Evolutionary conservation across 2,329 filamentous ascomycete species (phyloP), one percentile per base, ranked within the genome.

Genomic region (Fusarium goolgardi): DNA sequence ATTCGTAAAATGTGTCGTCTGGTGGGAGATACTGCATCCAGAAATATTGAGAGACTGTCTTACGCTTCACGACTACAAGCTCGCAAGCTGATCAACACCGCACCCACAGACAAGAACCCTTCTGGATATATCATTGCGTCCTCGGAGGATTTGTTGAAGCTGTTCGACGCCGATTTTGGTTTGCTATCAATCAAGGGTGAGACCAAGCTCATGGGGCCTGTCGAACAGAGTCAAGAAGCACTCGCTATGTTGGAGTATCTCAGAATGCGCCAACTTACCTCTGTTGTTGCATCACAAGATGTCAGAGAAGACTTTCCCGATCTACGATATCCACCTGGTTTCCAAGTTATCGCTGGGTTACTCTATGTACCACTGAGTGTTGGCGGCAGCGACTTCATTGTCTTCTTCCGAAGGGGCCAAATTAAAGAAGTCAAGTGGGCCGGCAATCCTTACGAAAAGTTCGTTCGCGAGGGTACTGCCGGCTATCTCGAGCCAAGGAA

Each of bases 1-100:
- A 94, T 97, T 49, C 86, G 94, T 15, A 97, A 97, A 77, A 95
- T 97, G 90, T 97, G 94, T 76, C 89, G 93, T 7, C 81, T 97
- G 6, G 88, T 97, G 4, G 93, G 94, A 6, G 94, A 97, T 72
- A 93, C 90, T 0, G 92, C 93, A 1, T 96, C 92, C 0, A 84
- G 92, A 47, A 97, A 96, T 69, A 95, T 97, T 37, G 94, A 97
- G 76, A 85, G 93, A 32, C 81, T 97, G 0, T 96, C 93, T 0
- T 97, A 97, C 74, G 91, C 93, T 5, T 94, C 92, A 2, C 86
- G 93, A 27, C 81, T 97, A 0, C 93, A 97, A 71, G 93, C 93
- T 7, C 87, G 94, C 25, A 97, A 97, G 74, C 84, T 97, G 18
- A 96, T 96, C 76, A 96, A 95, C 67, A 95, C 92, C 0, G 88